Evolutionary conservation across 345 rosid species (phyloP), one percentile per base, ranked within the genome.

Genomic region (Gossypioides kirkii): DNA sequence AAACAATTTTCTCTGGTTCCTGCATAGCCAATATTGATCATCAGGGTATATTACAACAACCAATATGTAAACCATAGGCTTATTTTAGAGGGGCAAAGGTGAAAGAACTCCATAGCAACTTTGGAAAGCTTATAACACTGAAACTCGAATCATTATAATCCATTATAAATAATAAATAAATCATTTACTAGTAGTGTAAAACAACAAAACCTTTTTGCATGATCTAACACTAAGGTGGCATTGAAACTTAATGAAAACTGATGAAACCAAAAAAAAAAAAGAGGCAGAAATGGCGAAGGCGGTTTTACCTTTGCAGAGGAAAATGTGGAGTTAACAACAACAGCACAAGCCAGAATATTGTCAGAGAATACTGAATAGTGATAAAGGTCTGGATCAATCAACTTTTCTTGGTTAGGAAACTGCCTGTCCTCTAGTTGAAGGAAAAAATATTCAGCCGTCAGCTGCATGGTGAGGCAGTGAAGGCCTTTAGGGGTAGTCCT

Each of bases 401-500:
- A 72, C 61, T 80, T 84, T 69, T 87, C 80, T 77, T 83, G 89
- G 82, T 88, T 81, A 74, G 87, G 88, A 74, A 94, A 77, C 88
- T 74, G 88, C 80, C 96, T 92, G 69, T 86, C 85, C 60, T 89
- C 90, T 32, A 90, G 86, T 52, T 85, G 82, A 49, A 88, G 71
- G 79, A 86, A 72, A 80, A 86, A 87, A 67, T 90, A 90, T 79
- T 89, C 93, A 47, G 95, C 81, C 17, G 97, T 93, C 84, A 96
- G 75, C 81, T 84, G 92, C 90, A 96, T 87, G 71, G 94, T 85
- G 52, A 96, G 93, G 84, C 98, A 96, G 79, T 93, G 97, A 79
- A 88, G 88, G 73, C 98, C 96, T 87, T 96, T 96, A 10, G 98
- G 96, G 28, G 93, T 91, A 58, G 94, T 93, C 82, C 91, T 85